Evolutionary conservation across 148 eudicot species (phyloP), one percentile per base, ranked within the genome.

Genomic region (Selenicereus undatus): DNA sequence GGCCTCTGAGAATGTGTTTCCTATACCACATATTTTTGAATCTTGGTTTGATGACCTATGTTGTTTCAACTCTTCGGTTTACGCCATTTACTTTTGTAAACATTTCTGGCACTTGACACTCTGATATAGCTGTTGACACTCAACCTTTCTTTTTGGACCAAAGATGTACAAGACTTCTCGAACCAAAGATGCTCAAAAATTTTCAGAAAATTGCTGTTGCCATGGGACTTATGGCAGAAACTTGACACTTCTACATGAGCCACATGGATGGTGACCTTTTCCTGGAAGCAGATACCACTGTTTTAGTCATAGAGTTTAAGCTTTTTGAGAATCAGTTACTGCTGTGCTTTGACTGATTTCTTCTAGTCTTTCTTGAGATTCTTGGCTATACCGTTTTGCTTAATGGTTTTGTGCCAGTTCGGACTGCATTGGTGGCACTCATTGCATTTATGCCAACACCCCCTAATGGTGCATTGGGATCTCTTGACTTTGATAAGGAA

Each of bases 361-460:
- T 2, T 20, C 27, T 12, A n/a, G 42, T 26, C 62, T 27, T 66
- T 66, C 71, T 66, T 27, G 18, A 42, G 26, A 54, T 27, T 35
- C 7, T 82, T 62, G 32, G 60, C 70, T 76, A 71, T 65, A 42
- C 35, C 5, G 29, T 24, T 58, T 68, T 70, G 8, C 80, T 83
- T n/a, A 27, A 70, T 77, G 69, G 12, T 75, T 22, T 81, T 70
- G 72, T 83, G 72, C 79, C 94, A 96, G 99, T 96, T 79, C 90
- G 99, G 50, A 96, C 99, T 80, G 99, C 99, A 76, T 80, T 96
- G 85, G 95, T 92, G 45, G 99, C 99, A 64, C 88, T 96, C 65
- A 91, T 96, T 69, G 99, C 99, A 70, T 96, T 96, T 86, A 96
- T 96, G 99, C 99, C 99, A 30, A 96, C 99, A 82, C 88, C 83